A percentile compares a stretch with the other conserved stretches of the same genome.
These are phyloP conservation scores for Puccinia horiana DNA, from an alignment of 1,284 basidiomycete genomes.

Conservation along the genomic window DNA sequence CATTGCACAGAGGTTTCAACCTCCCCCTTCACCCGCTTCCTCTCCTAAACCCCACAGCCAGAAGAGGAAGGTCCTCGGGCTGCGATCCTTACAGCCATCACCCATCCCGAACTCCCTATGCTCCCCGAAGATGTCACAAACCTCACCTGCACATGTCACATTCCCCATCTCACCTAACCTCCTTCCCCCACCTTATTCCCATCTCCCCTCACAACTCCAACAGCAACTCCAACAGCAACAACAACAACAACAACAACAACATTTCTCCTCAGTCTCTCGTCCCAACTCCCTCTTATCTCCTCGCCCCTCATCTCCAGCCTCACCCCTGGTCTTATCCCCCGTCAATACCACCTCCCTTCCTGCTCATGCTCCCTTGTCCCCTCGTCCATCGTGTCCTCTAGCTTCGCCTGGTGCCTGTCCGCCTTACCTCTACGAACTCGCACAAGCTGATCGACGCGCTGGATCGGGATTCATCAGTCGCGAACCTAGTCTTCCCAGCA, in stretches of 20 bases:
- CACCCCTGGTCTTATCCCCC: background rate
- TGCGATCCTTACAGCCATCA: background rate
- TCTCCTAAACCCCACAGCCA: background rate
- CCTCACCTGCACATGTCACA: slow-evolving; percentile 8
- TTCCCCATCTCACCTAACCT: slow-evolving; percentile 13
- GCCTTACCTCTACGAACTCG: slow-evolving; percentile 39
- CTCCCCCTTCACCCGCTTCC: background rate
- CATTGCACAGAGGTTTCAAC: background rate
- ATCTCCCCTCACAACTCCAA: background rate
- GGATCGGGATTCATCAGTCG: slow-evolving; percentile 36
- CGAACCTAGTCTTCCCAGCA: slow-evolving; percentile 45
- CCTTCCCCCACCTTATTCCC: slow-evolving; percentile 15
- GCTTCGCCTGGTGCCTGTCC: slow-evolving; percentile 5
- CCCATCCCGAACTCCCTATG: background rate
- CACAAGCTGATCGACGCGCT: slow-evolving; percentile 19
- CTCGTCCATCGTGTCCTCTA: background rate
- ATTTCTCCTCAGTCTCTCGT: background rate
- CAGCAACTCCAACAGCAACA: background rate
- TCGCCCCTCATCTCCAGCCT: slow-evolving; percentile 2
- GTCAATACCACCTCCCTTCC: background rate
- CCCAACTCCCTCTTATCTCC: background rate
- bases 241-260: slow-evolving; percentile 8
- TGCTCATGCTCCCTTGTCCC: background rate
- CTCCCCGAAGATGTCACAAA: slow-evolving; percentile 11
- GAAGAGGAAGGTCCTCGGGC: background rate